Percentiles rank a stretch among this genome's conserved stretches.
These are phyloP conservation scores for Sporothrix inflata DNA, from an alignment of 2,329 filamentous ascomycete species.

Conservation along the genomic window DNA sequence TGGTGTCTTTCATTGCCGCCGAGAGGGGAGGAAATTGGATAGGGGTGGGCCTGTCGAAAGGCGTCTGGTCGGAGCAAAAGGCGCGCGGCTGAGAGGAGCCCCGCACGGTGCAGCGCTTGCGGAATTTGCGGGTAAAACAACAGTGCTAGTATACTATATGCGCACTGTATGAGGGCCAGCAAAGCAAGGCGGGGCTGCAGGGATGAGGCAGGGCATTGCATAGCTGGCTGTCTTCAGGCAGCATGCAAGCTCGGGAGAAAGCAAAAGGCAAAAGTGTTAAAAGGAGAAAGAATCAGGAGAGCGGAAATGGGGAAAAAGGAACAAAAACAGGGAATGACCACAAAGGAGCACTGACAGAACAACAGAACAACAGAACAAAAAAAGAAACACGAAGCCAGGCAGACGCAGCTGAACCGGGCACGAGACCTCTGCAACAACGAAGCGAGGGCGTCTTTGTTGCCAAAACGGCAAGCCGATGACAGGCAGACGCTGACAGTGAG, in stretches of 20 bases:
- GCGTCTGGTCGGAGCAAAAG: slow-evolving; percentile 24
- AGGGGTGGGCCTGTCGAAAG: not conserved
- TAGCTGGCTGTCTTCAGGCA: slow-evolving; percentile 11
- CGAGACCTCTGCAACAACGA: not conserved
- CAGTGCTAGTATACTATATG: not conserved
- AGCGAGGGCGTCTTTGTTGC: not conserved
- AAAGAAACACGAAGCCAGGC: not conserved
- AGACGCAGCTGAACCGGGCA: not conserved
- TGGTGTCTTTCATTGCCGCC: slow-evolving; percentile 11
- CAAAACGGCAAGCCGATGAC: not conserved
- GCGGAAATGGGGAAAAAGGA: not conserved
- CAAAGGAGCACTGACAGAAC: not conserved
- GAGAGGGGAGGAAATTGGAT: not conserved
- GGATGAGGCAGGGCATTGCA: not conserved
- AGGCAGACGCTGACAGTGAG: not conserved
- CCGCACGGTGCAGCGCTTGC: not conserved
- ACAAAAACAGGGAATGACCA: not conserved
- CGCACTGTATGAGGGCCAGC: not conserved
- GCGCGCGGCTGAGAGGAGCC: slow-evolving; percentile 20
- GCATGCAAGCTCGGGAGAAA: slow-evolving; percentile 4
- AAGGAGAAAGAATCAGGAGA: not conserved
- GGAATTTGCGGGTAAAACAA: not conserved
- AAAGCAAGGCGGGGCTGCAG: not conserved
- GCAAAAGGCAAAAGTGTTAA: not conserved
- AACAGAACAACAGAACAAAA: not conserved